Evolutionary conservation across 148 eudicot species (phyloP).

Genomic region (Chenopodium album): DNA sequence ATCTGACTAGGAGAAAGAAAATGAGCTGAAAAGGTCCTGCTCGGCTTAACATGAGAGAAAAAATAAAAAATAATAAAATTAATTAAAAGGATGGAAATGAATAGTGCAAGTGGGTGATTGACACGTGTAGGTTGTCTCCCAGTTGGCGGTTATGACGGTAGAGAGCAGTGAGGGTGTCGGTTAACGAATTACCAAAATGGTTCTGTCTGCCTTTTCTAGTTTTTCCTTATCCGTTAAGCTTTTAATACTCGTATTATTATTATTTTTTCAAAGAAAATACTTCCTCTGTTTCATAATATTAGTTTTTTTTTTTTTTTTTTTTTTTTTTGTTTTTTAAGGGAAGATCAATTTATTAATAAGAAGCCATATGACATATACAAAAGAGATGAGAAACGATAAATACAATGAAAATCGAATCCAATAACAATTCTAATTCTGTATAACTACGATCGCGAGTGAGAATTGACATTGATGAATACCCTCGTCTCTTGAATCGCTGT

Average conservation of each 20-base stretch:
- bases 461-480: too few relatives aligned
- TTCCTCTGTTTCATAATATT: too few relatives aligned
- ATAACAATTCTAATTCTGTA: too few relatives aligned
- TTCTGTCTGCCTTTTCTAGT: not conserved
- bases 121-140: constrained; percentile 9
- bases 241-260: not conserved
- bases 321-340: too few relatives aligned
- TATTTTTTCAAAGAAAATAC: not conserved
- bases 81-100: not conserved
- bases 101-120: not conserved
- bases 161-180: not conserved
- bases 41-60: not conserved
- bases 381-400: too few relatives aligned
- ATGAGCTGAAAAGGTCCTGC: not conserved
- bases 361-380: too few relatives aligned
- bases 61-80: not conserved
- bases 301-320: too few relatives aligned
- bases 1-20: not conserved
- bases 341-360: too few relatives aligned
- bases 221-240: not conserved
- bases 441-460: too few relatives aligned
- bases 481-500: too few relatives aligned
- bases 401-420: too few relatives aligned
- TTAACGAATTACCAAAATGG: not conserved
- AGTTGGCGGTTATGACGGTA: constrained; percentile 22